Base-by-base conservation (phyloP, 345 rosid genomes). In the Hibiscus mutabilis region DNA sequence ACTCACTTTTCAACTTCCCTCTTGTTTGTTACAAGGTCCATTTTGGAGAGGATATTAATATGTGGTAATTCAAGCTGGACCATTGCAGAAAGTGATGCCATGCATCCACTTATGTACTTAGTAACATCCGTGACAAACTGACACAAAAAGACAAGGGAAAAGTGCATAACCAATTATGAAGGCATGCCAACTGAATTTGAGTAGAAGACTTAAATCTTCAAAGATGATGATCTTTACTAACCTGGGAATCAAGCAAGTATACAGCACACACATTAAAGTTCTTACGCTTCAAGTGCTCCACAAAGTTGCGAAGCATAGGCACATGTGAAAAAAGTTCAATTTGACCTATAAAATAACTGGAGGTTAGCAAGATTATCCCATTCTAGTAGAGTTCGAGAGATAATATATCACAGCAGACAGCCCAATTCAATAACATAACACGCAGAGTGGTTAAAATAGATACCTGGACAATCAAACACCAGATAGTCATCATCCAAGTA, bases 1-100 rank as follows among this genome's bases (percentile, higher is more conserved):
- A 46, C 86, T 68, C 73, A 94, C 99, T 90, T 78, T 63, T 89
- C 88, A 15, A 92, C 75, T 72, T 89, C 89, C 75, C 80, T 85
- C 79, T 84, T 92, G 73, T 87, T 87, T 55, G 81, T 85, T 75
- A 95, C 87, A 27, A 89, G 97, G 76, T 95, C 97, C 97, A 95
- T 95, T 80, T 95, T 95, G 46, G 97, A 86, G 79, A 95, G 91
- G 73, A 92, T 83, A 78, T 95, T 95, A 71, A 95, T 81, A 79
- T 92, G 97, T 7, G 99, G 99, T 78, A 95, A 68, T 75, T 95
- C 97, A 71, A 95, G 96, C 78, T 95, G 96, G 73, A 95, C 66
- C 97, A 94, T 94, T 56, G 97, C 97, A 69, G 98, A 87, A 66
- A 91, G 97, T 71, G 98, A 94, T 46, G 96, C 96, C 97, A 90